Evolutionary conservation across 129 eudicot species (phyloP), one percentile per base, ranked within the genome.

Genomic region (Sambucus nigra): DNA sequence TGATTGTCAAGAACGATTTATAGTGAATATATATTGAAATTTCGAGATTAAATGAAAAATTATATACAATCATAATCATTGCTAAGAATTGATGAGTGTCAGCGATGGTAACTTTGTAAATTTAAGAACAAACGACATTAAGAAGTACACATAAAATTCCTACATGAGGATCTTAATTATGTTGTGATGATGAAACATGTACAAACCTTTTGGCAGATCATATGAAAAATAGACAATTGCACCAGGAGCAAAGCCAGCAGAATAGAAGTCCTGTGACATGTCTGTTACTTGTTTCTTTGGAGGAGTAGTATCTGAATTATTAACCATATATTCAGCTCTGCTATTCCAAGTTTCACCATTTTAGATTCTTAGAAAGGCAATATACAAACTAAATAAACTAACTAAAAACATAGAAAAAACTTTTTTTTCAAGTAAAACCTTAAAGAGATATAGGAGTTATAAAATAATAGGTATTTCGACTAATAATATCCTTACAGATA

Each of bases 241-340:
- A 63, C 95, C 97, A 15, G 97, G 97, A 59, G 71, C 73, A 47
- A 89, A 89, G 38, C 97, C 95, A 53, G 94, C 94, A 57, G 88
- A 67, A 59, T 75, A 89, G 26, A 80, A 84, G 61, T 84, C 82
- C 63, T 70, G 92, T 16, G 92, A 71, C 70, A 70, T 66, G 63
- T 84, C 86, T 40, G 69, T 81, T 42, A 89, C 56, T 69, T 61
- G 85, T 86, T 84, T 84, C 77, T 84, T 89, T 22, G 97, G 97
- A 73, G 97, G 97, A 54, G 95, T 79, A 14, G 95, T 89, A 42
- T 71, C 96, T 87, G 73, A 35, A 63, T 67, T 28, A 40, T 39
- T 11, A 48, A 28, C 42, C 19, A 27, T 60, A 32, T 16, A 39
- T 18, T 39, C 19, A 31, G 21, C 7, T 22, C 38, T 57, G 26